Evolutionary conservation across 345 rosid genomes (phyloP), one percentile per base, ranked within the genome.

Genomic region (Zanthoxylum bungeanum): DNA sequence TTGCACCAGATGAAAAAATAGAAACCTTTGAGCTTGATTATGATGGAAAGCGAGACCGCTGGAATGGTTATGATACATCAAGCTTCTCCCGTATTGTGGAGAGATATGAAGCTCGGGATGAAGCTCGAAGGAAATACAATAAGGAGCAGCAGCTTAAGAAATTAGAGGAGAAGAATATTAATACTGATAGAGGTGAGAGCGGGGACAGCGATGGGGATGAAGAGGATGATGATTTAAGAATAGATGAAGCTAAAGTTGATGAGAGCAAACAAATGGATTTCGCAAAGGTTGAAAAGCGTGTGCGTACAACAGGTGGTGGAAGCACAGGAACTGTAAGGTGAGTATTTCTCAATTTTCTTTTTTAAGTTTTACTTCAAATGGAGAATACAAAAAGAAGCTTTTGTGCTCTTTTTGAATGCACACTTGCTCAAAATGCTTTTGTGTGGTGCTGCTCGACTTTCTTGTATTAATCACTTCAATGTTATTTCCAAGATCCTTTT

Each of bases 211-310:
- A 90, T 25, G 97, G 78, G 36, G 98, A 90, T 0, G 90, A 91
- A 55, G 39, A 90, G 31, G 93, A 88, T 7, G 93, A 94, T 59
- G 95, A 81, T 79, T 69, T 95, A 57, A 87, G 85, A 74, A 87
- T 95, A 2, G 98, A 94, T 84, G 98, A 92, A 83, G 98, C 98
- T 19, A 94, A 89, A 79, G 92, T 89, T 11, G 92, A 87, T 64
- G 98, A 95, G 83, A 90, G 97, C 79, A 87, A 88, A 56, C 99
- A 95, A 71, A 95, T 95, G 98, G 99, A 95, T 76, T 92, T 95
- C 72, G 93, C 99, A 16, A 92, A 92, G 82, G 99, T 95, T 53
- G 99, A 95, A 79, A 95, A 95, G 83, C 98, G 99, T 86, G 99
- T 95, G 37, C 87, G 98, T 28, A 92, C 99, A 40, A 91, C 98